Base-by-base conservation (phyloP, 495 filamentous ascomycete species). In the Daldinia concentrica region DNA sequence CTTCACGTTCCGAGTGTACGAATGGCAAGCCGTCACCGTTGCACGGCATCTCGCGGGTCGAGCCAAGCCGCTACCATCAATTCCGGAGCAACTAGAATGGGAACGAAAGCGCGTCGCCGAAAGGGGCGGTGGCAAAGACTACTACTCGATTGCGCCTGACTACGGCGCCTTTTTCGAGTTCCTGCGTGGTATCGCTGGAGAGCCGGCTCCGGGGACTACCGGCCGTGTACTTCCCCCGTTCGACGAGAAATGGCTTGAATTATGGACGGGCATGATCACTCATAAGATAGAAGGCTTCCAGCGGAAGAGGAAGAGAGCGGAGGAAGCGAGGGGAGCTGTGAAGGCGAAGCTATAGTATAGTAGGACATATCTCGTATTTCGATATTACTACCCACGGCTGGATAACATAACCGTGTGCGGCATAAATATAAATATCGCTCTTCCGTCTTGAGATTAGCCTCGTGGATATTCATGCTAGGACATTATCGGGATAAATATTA, bases 1-100 rank as follows among this genome's bases (percentile, higher is more conserved):
- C 0, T 79, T 89, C n/a, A 88, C 85, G 3, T 87, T 89, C 78
- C 83, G 83, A 24, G 80, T 88, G 1, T 89, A 86, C 57, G 87
- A 90, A 77, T 89, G 85, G 84, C 87, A 90, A 74, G 87, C 87
- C 14, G 86, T 89, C 1, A 82, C 84, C 0, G 83, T 84, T 0
- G 87, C 87, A 0, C 84, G 87, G 5, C 80, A 86, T 6, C 77
- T 89, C 1, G 84, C 87, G 0, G 87, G 87, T n/a, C 79, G 79
- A 0, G 75, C 74, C 3, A 74, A 68, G 1, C 62, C 79, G 4
- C 69, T 79, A 14, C 78, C 78, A 1, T 17, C 74, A 6, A 64
- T 80, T 4, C 70, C 75, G 17, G 79, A 79, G 34, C 80, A 82
- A 51, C 69, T 78, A 9, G 76, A 77, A n/a, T 83, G 82, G 82